Evolutionary conservation across 23 red algal genomes (phyloP).

Genomic region (Rhodosorus marinus): DNA sequence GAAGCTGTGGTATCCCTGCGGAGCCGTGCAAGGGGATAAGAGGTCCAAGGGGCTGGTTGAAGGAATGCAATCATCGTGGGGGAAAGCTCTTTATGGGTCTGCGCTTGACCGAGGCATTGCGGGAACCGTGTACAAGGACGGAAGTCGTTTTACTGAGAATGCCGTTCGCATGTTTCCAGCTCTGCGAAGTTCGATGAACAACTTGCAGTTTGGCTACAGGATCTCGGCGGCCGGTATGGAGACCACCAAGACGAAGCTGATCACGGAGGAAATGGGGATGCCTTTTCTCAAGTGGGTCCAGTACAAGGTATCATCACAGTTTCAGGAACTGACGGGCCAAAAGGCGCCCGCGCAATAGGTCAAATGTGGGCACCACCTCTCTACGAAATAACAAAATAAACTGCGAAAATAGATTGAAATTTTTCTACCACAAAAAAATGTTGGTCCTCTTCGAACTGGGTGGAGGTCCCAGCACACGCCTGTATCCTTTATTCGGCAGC

Average conservation of each 20-base stretch:
- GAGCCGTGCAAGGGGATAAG: conserved; percentile 53
- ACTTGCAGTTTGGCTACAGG: conserved; percentile 73
- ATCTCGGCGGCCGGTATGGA: conserved; percentile 37
- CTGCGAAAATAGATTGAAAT: no score
- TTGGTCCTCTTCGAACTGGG: no score
- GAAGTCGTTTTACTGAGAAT: conserved; percentile 22
- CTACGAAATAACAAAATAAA: no score
- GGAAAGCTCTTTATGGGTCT: conserved; percentile 47
- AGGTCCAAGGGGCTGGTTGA: conserved; percentile 78
- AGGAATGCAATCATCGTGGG: conserved; percentile 44
- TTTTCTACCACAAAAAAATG: no score
- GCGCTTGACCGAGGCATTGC: conserved; percentile 88
- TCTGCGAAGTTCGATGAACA: conserved; percentile 35
- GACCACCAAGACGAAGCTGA: conserved; percentile 25
- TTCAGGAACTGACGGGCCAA: no score
- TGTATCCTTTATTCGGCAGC: no score
- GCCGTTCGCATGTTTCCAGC: conserved; percentile 65
- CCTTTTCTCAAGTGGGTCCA: conserved; percentile 36
- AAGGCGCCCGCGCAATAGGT: no score
- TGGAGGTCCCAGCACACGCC: no score
- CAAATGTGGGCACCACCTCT: no score
- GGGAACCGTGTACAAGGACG: conserved; percentile 62
- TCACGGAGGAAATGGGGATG: conserved; percentile 41
- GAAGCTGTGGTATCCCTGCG: conserved; percentile 77
- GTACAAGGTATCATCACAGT: conserved; percentile 42